phyloP scores from a whole-genome alignment of 2,329 filamentous ascomycete genomes.

The Cercospora sesami region DNA sequence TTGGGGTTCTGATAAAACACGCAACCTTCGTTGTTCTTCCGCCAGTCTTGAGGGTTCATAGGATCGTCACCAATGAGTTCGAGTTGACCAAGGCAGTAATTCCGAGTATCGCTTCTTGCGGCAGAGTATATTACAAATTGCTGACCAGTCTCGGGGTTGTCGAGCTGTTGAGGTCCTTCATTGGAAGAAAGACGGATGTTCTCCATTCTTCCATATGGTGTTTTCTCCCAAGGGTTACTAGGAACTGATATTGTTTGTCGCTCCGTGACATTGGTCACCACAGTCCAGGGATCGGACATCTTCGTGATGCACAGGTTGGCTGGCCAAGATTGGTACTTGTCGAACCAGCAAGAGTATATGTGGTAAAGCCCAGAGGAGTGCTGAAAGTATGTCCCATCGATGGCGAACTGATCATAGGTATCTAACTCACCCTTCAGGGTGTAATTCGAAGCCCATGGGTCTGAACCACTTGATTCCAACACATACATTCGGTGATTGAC shows the following conservation, averaged over 20 bases:
- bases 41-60: constrained; percentile 52
- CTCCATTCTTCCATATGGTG: constrained; percentile 50
- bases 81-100: constrained; percentile 55
- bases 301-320: constrained; percentile 56
- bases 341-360: constrained; percentile 47
- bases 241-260: constrained; percentile 51
- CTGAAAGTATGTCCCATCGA: constrained; percentile 56
- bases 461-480: constrained; percentile 45
- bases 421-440: constrained; percentile 50
- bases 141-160: constrained; percentile 50
- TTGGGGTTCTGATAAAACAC: constrained; percentile 53
- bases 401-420: constrained; percentile 56
- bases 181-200: constrained; percentile 52
- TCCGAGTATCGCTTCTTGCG: constrained; percentile 53
- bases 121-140: constrained; percentile 53
- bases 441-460: constrained; percentile 51
- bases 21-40: constrained; percentile 49
- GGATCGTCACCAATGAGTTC: constrained; percentile 53
- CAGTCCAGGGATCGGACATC: constrained; percentile 51
- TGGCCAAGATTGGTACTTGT: constrained; percentile 52
- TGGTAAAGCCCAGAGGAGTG: constrained; percentile 45
- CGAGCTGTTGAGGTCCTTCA: constrained; percentile 54
- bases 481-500: constrained; percentile 56
- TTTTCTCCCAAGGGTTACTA: constrained; percentile 54
- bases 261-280: constrained; percentile 48